Evolutionary conservation across 768 basidiomycete genomes (phyloP).

Genomic region (Cubamyces sp.): DNA sequence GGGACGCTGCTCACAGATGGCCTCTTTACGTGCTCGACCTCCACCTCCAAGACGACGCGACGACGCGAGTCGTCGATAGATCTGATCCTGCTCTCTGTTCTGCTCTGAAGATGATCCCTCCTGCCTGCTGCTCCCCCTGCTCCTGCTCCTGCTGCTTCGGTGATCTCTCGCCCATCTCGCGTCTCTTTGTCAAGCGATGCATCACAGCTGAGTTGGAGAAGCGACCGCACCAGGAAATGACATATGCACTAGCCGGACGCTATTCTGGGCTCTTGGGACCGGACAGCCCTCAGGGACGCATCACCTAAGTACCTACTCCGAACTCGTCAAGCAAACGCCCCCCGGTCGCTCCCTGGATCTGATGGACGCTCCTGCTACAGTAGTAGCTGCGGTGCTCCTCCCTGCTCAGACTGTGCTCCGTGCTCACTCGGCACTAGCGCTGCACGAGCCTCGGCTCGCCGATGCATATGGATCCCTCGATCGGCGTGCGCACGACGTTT

Average conservation of each 20-base stretch:
- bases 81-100: background rate
- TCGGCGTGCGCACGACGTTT: constrained; percentile 8
- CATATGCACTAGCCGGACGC: too few relatives aligned
- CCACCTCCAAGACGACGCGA: too few relatives aligned
- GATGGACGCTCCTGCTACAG: background rate
- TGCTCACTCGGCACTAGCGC: background rate
- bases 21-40: too few relatives aligned
- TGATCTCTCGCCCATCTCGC: background rate
- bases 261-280: background rate
- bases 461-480: background rate
- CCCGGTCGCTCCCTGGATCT: background rate
- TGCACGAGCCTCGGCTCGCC: background rate
- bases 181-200: background rate
- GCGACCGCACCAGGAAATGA: background rate
- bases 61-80: background rate
- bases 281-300: background rate
- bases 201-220: background rate
- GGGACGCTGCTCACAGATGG: too few relatives aligned
- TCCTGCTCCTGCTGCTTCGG: background rate
- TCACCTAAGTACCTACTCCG: background rate
- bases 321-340: too few relatives aligned
- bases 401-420: too few relatives aligned
- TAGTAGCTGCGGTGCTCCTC: too few relatives aligned
- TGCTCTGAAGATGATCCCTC: too few relatives aligned
- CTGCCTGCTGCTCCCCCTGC: too few relatives aligned